Base-by-base conservation (phyloP, 2,329 filamentous ascomycete species). In the Aspergillus candidus region DNA sequence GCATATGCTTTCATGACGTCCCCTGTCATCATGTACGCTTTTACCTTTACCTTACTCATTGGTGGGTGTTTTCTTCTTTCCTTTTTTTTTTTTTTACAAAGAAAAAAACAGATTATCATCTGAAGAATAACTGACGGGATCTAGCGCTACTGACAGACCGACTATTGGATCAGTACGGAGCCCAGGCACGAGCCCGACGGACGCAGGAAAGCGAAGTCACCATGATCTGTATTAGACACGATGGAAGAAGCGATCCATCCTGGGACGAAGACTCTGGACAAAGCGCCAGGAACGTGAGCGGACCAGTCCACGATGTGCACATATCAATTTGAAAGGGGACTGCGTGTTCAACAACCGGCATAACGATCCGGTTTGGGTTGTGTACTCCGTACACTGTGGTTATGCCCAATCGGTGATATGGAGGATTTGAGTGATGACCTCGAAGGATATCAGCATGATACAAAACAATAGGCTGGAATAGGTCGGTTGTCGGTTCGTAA, bases 1-100 rank as follows among this genome's bases (percentile, higher is more conserved):
- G 60, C 60, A 1, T 66, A 66, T 52, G 55, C 54, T 3, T 68
- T 66, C 47, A 69, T 69, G 66, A 69, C 62, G 10, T 67, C 59
- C 39, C 64, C 66, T 5, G 54, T 58, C n/a, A 68, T 67, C 42
- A 46, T 69, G 13, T 66, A 65, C 43, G 59, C 60, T 10, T 63
- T 63, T 38, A 62, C 58, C 3, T 46, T 65, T 22, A 56, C 52
- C 3, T 47, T 69, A 32, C 42, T 66, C 18, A 48, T 54, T 29
- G 59, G 65, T 63, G 17, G 48, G 62, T 56, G 27, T 27, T 38
- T 31, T 32, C 10, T 18, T 12, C 33, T 35, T 29, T 32, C 4
- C 6, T 10, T 10, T 27, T 38, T 7, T 14, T 32, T 29, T 4
- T 35, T 17, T 6, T 30, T 10, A n/a, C n/a, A n/a, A n/a, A n/a